Evolutionary conservation across 352 stramenopile species (phyloP).

Genomic region (Globisporangium nunn): DNA sequence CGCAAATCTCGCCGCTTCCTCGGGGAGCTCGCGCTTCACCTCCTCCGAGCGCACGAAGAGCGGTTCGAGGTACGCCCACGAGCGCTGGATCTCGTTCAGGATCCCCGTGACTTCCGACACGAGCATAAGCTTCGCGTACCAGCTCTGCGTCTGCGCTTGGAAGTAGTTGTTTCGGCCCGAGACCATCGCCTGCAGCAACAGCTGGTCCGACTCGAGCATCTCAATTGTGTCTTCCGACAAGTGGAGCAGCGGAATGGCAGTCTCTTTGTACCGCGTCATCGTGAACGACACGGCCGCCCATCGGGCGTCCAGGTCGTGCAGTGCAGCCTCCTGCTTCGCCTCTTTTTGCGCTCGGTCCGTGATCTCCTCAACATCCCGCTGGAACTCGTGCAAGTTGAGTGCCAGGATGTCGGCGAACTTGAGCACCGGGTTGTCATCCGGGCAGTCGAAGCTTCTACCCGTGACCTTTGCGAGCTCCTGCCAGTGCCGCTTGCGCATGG

Average conservation of each 20-base stretch:
- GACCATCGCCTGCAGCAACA: slow-evolving; percentile 92
- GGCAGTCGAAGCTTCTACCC: slow-evolving; percentile 49
- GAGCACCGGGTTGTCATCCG: slow-evolving; percentile 55
- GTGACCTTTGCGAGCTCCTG: slow-evolving; percentile 55
- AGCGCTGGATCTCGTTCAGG: slow-evolving; percentile 92
- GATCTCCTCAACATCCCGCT: slow-evolving; percentile 87
- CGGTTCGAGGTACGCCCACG: slow-evolving; percentile 93
- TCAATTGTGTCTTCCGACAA: slow-evolving; percentile 92
- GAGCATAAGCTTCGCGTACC: slow-evolving; percentile 47
- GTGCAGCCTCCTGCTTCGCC: slow-evolving; percentile 82
- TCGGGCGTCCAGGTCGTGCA: slow-evolving; percentile 70
- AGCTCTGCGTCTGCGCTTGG: slow-evolving; percentile 43
- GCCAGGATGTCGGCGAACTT: slow-evolving; percentile 80
- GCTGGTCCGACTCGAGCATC: slow-evolving; percentile 92
- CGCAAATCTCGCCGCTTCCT: slow-evolving; percentile 87
- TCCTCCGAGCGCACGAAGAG: slow-evolving; percentile 94
- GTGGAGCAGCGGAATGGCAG: slow-evolving; percentile 76
- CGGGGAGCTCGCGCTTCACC: slow-evolving; percentile 90
- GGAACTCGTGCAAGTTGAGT: slow-evolving; percentile 71
- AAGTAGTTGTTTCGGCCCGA: slow-evolving; percentile 67
- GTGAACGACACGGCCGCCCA: slow-evolving; percentile 71
- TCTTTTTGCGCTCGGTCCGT: slow-evolving; percentile 89
- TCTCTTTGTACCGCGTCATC: slow-evolving; percentile 87
- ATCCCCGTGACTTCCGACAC: slow-evolving; percentile 81
- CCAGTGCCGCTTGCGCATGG: slow-evolving; percentile 72